Evolutionary conservation across 306 rosid genomes (phyloP), one percentile per base, ranked within the genome.

Genomic region (Cucurbita ficifolia): DNA sequence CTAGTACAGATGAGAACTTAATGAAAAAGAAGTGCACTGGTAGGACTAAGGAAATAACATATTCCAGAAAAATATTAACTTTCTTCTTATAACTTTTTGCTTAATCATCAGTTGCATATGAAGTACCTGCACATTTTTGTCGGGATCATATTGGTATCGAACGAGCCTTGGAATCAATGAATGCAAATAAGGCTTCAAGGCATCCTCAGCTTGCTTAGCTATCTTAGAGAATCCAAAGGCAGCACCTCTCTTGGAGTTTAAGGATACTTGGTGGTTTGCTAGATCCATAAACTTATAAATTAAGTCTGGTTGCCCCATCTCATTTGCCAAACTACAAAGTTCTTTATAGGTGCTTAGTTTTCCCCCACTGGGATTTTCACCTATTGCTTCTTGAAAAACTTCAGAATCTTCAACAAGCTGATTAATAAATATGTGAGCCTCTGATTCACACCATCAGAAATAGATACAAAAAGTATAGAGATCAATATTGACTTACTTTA

Each of bases 211-310:
- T 75, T 88, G 98, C 84, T 87, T 94, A 52, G 98, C 98, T 71
- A 94, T 90, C 86, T 90, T 94, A 49, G 98, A 90, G 86, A 94
- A 94, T 74, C 98, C 98, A 83, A 94, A 94, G 68, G 98, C 97
- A 73, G 97, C 98, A 86, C 97, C 98, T 80, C 96, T 87, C 83
- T 94, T 90, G 2, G 97, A 94, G 80, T 87, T 83, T 45, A 94
- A 74, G 77, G 98, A 86, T 76, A 90, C 85, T 81, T 94, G 98
- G 82, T 94, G 82, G 85, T 94, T 94, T 80, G 98, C 97, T 81
- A 94, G 84, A 87, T 94, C 98, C 97, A 94, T 88, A 86, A 94
- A 94, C 86, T 90, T 90, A 80, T 90, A 94, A 71, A 94, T 94
- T 63, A 94, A 87, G 84, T 94, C 98, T 5, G 98, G 98, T 74